Conservation (phyloP, 2,329 filamentous ascomycete species). For the Dothideomycetes sp. region DNA sequence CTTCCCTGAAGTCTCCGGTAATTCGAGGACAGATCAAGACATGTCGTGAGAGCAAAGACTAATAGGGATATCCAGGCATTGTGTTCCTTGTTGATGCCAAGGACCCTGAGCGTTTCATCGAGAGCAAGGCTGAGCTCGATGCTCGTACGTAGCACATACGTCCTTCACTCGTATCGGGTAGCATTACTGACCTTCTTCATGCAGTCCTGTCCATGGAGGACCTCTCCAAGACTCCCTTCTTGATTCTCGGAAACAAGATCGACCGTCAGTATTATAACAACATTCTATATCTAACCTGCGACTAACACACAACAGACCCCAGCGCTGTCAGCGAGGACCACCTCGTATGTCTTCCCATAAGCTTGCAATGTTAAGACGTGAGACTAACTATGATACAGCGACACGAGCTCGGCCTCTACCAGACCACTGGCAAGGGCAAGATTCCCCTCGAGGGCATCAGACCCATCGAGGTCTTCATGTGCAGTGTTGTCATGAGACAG, state of each 20-base stretch:
- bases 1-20: conserved; percentile 81
- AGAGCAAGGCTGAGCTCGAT: conserved; percentile 95
- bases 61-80: conserved; percentile 53
- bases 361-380: background rate
- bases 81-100: conserved; percentile 98
- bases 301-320: conserved; percentile 44
- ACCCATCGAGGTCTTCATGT: conserved; percentile 98
- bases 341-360: conserved; percentile 24
- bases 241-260: conserved; percentile 98
- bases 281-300: background rate
- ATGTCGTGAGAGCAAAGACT: background rate
- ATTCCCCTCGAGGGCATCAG: conserved; percentile 84
- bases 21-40: conserved; percentile 48
- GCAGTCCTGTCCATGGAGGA: conserved; percentile 92
- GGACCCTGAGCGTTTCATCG: conserved; percentile 86
- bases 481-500: conserved; percentile 96
- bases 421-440: conserved; percentile 86
- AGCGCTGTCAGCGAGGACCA: conserved; percentile 94
- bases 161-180: background rate
- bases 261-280: conserved; percentile 46
- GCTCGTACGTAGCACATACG: conserved; percentile 28
- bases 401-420: conserved; percentile 85
- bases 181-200: background rate
- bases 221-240: conserved; percentile 86
- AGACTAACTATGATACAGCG: conserved; percentile 32